Percentiles rank a stretch among this genome's conserved stretches.
phyloP scores from a whole-genome alignment of 106 monocot species.

The Apostasia ramifera region DNA sequence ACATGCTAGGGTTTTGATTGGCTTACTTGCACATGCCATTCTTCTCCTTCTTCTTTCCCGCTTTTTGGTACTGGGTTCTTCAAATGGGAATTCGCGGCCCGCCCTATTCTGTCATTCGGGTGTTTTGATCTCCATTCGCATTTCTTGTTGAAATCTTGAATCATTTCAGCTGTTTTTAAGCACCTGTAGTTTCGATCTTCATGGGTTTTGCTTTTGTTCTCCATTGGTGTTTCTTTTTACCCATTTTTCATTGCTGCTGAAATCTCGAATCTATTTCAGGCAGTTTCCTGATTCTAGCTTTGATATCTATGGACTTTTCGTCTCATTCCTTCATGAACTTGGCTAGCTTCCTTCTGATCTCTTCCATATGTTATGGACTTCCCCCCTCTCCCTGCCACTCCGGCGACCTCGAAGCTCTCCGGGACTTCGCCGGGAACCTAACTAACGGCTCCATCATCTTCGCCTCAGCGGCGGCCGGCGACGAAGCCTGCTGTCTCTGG shows the following conservation, averaged over 20 bases:
- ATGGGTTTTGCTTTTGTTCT: not conserved
- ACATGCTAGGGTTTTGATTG: constrained; percentile 4
- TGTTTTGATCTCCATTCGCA: no score
- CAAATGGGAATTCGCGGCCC: no score
- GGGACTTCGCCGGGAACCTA: constrained; percentile 34
- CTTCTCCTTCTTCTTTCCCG: not conserved
- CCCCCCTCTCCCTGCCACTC: constrained; percentile 25
- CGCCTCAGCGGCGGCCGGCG: constrained; percentile 7
- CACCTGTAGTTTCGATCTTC: no score
- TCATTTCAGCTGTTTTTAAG: no score
- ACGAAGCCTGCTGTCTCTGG: constrained; percentile 46
- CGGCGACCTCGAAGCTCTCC: constrained; percentile 35
- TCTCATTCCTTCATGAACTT: not conserved
- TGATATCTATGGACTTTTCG: not conserved
- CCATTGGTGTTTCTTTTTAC: not conserved
- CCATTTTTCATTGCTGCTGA: no score
- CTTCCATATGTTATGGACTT: not conserved
- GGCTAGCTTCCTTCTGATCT: not conserved
- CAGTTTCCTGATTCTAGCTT: no score
- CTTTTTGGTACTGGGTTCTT: no score
- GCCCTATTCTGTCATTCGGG: no score
- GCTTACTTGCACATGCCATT: not conserved
- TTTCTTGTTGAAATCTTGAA: no score
- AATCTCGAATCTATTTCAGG: no score
- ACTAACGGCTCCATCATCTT: constrained; percentile 19